Conservation (phyloP, 192 early-diverging fungal species). For the Globomyces pollinis-pini region DNA sequence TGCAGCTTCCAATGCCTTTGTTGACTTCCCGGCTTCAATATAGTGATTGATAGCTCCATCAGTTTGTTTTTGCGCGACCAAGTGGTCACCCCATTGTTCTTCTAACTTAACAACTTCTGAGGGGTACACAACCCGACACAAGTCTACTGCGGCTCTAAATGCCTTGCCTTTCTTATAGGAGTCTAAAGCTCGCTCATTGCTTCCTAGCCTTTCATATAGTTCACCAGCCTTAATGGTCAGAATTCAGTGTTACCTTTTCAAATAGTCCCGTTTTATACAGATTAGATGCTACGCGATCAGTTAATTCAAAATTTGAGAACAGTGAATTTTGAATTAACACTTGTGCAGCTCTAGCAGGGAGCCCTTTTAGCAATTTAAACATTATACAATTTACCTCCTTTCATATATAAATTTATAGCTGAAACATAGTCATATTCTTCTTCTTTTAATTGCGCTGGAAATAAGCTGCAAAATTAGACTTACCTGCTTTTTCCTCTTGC, state of each 20-base stretch:
- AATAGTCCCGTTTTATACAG: slow-evolving; percentile 44
- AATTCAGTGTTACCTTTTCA: no score
- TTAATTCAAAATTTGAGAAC: slow-evolving; percentile 40
- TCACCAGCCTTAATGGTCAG: no score
- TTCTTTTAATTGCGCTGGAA: slow-evolving; percentile 44
- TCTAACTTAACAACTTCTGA: slow-evolving; percentile 50
- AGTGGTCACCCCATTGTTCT: slow-evolving; percentile 61
- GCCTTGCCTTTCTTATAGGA: slow-evolving; percentile 51
- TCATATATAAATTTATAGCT: slow-evolving; percentile 53
- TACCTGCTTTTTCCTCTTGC: slow-evolving; percentile 54
- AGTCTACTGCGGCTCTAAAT: slow-evolving; percentile 52
- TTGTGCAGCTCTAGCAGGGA: slow-evolving; percentile 47
- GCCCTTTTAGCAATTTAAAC: no score
- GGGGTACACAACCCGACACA: slow-evolving; percentile 41
- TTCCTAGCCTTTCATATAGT: slow-evolving; percentile 48
- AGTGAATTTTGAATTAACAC: slow-evolving; percentile 33
- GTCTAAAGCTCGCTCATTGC: slow-evolving; percentile 47
- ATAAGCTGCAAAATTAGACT: not conserved
- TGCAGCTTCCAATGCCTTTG: slow-evolving; percentile 52
- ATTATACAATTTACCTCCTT: no score
- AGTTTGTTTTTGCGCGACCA: slow-evolving; percentile 54
- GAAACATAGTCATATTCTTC: slow-evolving; percentile 46
- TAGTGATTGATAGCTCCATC: slow-evolving; percentile 62
- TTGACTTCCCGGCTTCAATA: slow-evolving; percentile 52
- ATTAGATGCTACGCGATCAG: slow-evolving; percentile 46